phyloP scores from a whole-genome alignment of 352 stramenopile species.

The Pythium sukuiense region DNA sequence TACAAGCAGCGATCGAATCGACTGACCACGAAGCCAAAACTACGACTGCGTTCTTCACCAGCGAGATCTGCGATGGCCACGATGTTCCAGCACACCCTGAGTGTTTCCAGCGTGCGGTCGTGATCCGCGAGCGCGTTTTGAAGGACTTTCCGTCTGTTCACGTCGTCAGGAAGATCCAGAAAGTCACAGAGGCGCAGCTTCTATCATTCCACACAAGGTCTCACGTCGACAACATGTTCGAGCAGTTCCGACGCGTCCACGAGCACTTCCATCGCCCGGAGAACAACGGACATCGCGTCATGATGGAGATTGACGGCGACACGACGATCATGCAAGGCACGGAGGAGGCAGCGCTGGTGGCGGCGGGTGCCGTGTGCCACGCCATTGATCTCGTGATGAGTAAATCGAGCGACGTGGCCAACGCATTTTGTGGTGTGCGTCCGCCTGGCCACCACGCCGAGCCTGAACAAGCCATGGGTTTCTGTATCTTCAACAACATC shows the following conservation, averaged over 20 bases:
- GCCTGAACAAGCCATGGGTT: conserved; percentile 65
- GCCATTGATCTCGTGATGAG: conserved; percentile 47
- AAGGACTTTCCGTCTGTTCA: conserved; percentile 31
- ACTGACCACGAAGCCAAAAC: not conserved
- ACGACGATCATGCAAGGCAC: conserved; percentile 37
- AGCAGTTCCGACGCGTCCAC: conserved; percentile 21
- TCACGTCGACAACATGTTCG: conserved; percentile 33
- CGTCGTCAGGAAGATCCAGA: conserved; percentile 25
- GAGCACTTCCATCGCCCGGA: conserved; percentile 1
- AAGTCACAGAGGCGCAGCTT: conserved; percentile 31
- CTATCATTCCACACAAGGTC: conserved; percentile 35
- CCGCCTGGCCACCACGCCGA: conserved; percentile 88
- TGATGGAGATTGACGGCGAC: conserved; percentile 38
- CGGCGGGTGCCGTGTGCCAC: conserved; percentile 36
- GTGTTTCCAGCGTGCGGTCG: conserved; percentile 27
- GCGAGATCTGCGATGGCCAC: conserved; percentile 35
- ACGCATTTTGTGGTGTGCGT: conserved; percentile 62
- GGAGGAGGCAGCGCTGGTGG: conserved; percentile 31
- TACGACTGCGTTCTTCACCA: conserved; percentile 30
- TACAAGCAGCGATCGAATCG: not conserved
- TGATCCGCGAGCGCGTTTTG: conserved; percentile 32
- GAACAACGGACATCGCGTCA: not conserved
- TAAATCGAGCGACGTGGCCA: conserved; percentile 17
- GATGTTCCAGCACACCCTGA: conserved; percentile 33
- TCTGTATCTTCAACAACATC: conserved; percentile 88